Conservation (phyloP, 306 rosid species). For the Canavalia gladiata region DNA sequence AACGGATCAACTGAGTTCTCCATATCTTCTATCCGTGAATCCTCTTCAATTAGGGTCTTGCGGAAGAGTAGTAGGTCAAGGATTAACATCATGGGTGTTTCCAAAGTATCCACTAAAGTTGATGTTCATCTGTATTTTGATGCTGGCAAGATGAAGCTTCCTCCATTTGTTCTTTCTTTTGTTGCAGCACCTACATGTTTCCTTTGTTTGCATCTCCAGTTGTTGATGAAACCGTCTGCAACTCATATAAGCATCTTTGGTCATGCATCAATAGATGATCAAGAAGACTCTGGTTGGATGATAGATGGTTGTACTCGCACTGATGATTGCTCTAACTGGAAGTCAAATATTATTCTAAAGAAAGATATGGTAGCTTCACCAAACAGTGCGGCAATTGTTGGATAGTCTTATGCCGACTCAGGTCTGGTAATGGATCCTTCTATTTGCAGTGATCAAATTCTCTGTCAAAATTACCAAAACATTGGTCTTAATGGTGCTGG, state of each 20-base stretch:
- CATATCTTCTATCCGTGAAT: constrained; percentile 44
- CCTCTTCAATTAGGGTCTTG: constrained; percentile 64
- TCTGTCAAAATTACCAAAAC: constrained; percentile 46
- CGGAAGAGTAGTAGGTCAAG: constrained; percentile 67
- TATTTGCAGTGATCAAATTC: constrained; percentile 47
- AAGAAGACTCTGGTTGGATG: constrained; percentile 55
- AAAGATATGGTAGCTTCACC: constrained; percentile 50
- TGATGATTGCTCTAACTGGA: constrained; percentile 55
- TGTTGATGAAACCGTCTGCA: constrained; percentile 74
- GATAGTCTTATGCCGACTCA: constrained; percentile 47
- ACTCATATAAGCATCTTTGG: constrained; percentile 60
- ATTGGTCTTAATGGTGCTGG: constrained; percentile 50
- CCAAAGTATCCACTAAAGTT: constrained; percentile 60
- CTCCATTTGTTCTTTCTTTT: constrained; percentile 79
- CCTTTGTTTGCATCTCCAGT: constrained; percentile 82
- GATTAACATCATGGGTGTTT: constrained; percentile 65
- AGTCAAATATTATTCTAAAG: constrained; percentile 46
- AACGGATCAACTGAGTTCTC: constrained; percentile 58
- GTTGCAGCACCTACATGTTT: constrained; percentile 88
- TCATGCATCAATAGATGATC: constrained; percentile 53
- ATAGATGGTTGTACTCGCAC: constrained; percentile 50
- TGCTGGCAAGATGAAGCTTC: constrained; percentile 64
- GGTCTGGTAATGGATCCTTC: constrained; percentile 49
- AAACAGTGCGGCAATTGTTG: constrained; percentile 53
- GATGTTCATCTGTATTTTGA: constrained; percentile 49